Conservation (phyloP, 2,329 filamentous ascomycete species). For the Colletotrichum tanaceti region DNA sequence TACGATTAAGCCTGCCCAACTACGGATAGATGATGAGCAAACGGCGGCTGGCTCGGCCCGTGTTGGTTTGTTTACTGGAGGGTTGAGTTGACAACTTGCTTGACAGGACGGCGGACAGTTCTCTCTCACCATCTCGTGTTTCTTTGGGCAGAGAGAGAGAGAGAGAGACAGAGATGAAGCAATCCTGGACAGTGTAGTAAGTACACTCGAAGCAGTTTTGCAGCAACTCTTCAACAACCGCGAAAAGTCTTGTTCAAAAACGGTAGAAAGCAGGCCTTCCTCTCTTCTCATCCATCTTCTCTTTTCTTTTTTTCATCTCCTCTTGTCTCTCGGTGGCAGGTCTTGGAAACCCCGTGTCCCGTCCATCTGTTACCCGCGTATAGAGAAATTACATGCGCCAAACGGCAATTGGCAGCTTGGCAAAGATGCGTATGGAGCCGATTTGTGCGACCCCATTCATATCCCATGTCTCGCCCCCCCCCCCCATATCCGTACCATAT, state of each 20-base stretch:
- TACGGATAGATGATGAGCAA: neutral
- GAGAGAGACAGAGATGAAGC: no score
- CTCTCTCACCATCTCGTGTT: neutral
- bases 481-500: no score
- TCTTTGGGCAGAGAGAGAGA: neutral
- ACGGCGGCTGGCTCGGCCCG: neutral
- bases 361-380: neutral
- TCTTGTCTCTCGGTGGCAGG: neutral
- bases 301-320: no score
- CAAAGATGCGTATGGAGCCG: neutral
- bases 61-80: neutral
- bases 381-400: slow-evolving; percentile 8
- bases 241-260: no score
- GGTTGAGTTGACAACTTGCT: neutral
- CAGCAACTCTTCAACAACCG: no score
- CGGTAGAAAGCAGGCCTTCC: no score
- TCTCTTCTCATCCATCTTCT: no score
- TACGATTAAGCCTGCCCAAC: neutral
- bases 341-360: neutral
- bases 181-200: neutral
- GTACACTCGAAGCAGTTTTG: neutral
- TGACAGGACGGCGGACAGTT: neutral
- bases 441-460: neutral
- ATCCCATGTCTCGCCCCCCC: neutral
- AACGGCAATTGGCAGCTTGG: slow-evolving; percentile 2